Base-by-base conservation (phyloP, 768 basidiomycete species). In the Lentinula aciculospora region DNA sequence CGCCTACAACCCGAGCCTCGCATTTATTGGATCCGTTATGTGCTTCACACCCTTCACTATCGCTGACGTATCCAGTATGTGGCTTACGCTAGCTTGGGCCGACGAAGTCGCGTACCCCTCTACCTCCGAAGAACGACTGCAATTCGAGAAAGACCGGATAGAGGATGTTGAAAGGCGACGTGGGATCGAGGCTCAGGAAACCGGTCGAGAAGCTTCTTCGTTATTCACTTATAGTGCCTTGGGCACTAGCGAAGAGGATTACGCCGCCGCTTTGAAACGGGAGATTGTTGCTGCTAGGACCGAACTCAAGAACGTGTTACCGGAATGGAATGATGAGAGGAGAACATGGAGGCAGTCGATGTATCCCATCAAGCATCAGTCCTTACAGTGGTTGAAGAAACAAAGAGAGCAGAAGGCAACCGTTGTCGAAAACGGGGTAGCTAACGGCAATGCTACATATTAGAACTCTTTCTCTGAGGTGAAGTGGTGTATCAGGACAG, bases 41-140 rank as follows among this genome's bases (percentile, higher is more conserved):
- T 71, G 73, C 15, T 76, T 74, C 61, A 80, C 74, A 8, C 81
- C 81, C 2, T 82, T 81, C 63, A 70, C 70, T 3, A 68, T 81
- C 59, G 74, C 76, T 1, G 80, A 82, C 58, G 67, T 82, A 46
- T 69, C 69, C n/a, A 78, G 76, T 64, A 78, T 76, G 3, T 81
- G 76, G 76, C 71, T 82, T 39, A 64, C 78, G 1, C 66, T 78
- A 21, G 72, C 73, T 2, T 81, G 78, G 77, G 56, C 60, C 2
- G 62, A 67, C 2, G 58, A 64, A 28, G 62, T 73, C 13, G 13
- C 59, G 1, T 71, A 77, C 57, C 78, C 79, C 0, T 50, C 63
- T 21, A 71, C 74, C 1, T 8, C 62, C 2, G 67, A 69, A 29
- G 71, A 58, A 0, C 66, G 74, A 3, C 68, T 80, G 8, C 64